These are phyloP conservation scores for Pseudoneurospora amorphoporcata DNA, from an alignment of 495 filamentous ascomycete genomes.

Conservation along the genomic window DNA sequence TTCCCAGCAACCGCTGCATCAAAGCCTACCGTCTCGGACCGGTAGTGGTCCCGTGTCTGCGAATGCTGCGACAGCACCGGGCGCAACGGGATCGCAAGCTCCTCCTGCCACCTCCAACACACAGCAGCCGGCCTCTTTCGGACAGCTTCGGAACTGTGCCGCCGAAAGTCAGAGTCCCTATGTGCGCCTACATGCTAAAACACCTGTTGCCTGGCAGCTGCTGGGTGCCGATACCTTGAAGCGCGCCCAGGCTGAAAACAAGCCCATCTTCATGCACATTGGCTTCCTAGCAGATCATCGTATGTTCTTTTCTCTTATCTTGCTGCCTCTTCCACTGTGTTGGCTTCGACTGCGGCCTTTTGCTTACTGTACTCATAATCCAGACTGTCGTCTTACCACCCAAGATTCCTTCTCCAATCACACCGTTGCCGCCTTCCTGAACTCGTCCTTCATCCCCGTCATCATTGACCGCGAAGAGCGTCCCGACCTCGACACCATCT, in stretches of 20 bases:
- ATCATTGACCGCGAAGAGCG: conserved; percentile 92
- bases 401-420: conserved; percentile 83
- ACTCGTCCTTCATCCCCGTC: conserved; percentile 81
- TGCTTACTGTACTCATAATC: background rate
- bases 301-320: conserved; percentile 29
- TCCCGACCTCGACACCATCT: conserved; percentile 90
- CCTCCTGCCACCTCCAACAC: background rate
- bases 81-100: background rate
- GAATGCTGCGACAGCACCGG: background rate
- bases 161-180: conserved; percentile 71
- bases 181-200: conserved; percentile 70
- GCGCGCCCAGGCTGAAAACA: conserved; percentile 69
- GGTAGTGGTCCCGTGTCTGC: background rate
- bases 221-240: conserved; percentile 69
- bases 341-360: background rate
- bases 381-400: conserved; percentile 90
- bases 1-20: conserved; percentile 5
- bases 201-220: conserved; percentile 88
- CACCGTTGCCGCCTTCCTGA: conserved; percentile 72
- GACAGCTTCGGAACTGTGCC: conserved; percentile 55
- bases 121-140: background rate
- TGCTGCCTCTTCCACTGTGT: background rate
- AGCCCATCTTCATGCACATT: conserved; percentile 86
- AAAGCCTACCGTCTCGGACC: background rate
- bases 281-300: conserved; percentile 95